A percentile compares a stretch with the other conserved stretches of the same genome.
Evolutionary conservation across 2,329 filamentous ascomycete species (phyloP).

Genomic region (Monosporascus sp.): DNA sequence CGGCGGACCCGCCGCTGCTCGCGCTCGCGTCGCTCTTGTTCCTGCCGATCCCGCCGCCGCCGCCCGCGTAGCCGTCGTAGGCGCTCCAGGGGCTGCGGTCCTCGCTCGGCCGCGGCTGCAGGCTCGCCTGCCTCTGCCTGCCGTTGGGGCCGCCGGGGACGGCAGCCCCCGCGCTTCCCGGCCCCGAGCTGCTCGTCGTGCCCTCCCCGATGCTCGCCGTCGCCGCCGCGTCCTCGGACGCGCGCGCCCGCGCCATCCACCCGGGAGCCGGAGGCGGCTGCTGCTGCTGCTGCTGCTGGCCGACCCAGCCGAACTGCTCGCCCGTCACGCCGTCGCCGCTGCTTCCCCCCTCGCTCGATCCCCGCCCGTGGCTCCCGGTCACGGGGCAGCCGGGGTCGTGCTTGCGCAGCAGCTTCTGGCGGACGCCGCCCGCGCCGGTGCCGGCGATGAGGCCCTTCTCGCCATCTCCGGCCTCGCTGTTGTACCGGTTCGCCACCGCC

Average conservation of each 20-base stretch:
- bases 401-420: conserved; percentile 25
- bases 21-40: conserved; percentile 28
- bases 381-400: neutral
- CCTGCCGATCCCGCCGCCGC: conserved; percentile 14
- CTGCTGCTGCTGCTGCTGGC: conserved; percentile 12
- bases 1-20: conserved; percentile 30
- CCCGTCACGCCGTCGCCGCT: neutral
- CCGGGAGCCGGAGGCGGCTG: conserved; percentile 12
- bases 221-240: conserved; percentile 14
- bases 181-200: conserved; percentile 1
- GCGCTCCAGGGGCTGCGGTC: conserved; percentile 21
- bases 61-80: conserved; percentile 13
- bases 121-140: neutral
- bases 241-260: conserved; percentile 4
- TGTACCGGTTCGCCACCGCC: conserved; percentile 55
- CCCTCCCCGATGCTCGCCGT: neutral
- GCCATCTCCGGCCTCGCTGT: conserved; percentile 1
- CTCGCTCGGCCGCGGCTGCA: conserved; percentile 18
- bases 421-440: conserved; percentile 5
- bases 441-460: neutral
- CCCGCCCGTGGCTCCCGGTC: neutral
- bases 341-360: conserved; percentile 1
- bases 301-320: conserved; percentile 25
- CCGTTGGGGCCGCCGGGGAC: conserved; percentile 2
- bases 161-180: neutral